These are phyloP conservation scores for Curvularia lunata DNA, from an alignment of 2,329 filamentous ascomycete species.

Conservation along the genomic window DNA sequence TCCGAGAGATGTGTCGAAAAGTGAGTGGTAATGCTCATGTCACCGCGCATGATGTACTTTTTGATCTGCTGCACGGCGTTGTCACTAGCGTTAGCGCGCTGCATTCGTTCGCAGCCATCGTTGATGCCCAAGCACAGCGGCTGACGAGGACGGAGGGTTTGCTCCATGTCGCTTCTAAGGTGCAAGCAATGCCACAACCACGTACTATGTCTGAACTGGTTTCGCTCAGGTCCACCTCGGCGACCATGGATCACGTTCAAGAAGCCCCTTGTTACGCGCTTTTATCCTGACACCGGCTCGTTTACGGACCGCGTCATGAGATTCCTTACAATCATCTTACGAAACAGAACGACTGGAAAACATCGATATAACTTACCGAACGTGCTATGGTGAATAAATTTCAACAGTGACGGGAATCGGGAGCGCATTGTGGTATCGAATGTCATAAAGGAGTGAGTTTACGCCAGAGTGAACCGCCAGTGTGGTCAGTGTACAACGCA, in stretches of 20 bases:
- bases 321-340: not conserved
- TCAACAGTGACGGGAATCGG: not conserved
- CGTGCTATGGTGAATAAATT: not conserved
- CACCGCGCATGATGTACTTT: not conserved
- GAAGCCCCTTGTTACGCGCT: not conserved
- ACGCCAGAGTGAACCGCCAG: not conserved
- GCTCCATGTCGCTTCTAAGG: not conserved
- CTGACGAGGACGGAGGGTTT: not conserved
- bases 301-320: no score
- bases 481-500: not conserved
- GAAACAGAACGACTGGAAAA: not conserved
- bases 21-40: not conserved
- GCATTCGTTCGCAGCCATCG: not conserved
- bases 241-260: not conserved
- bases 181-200: not conserved
- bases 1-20: not conserved
- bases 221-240: not conserved
- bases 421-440: not conserved
- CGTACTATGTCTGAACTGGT: not conserved
- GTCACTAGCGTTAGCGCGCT: not conserved
- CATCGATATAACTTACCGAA: not conserved
- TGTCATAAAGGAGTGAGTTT: not conserved
- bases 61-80: not conserved
- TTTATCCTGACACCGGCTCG: not conserved
- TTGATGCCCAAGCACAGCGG: not conserved